phyloP scores from a whole-genome alignment of 208 protist genomes.

The Leishmania braziliensis region DNA sequence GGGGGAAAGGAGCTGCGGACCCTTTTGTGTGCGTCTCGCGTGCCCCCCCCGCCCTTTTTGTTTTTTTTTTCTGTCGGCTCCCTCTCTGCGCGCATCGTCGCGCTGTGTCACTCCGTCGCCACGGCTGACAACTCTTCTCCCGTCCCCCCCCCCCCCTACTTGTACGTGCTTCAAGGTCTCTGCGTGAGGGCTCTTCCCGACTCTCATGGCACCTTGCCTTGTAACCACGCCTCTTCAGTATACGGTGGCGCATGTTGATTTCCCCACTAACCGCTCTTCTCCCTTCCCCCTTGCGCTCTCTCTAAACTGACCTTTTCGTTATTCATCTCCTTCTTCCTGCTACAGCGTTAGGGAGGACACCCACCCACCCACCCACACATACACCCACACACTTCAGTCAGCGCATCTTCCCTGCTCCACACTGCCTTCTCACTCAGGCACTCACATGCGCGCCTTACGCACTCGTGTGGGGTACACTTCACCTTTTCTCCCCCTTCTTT shows the following conservation, averaged over 20 bases:
- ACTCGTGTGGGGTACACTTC: neutral
- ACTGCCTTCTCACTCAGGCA: neutral
- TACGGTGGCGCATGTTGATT: neutral
- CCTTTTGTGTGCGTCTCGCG: neutral
- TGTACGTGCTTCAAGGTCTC: neutral
- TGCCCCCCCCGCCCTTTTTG: neutral
- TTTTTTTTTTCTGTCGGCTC: neutral
- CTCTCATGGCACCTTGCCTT: neutral
- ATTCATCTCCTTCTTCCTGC: neutral
- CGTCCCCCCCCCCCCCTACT: neutral
- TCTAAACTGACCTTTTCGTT: neutral
- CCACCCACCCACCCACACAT: no score
- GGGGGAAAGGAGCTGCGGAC: no score
- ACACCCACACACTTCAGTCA: neutral
- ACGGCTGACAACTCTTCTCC: neutral
- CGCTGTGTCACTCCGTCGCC: neutral
- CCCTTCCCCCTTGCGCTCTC: no score
- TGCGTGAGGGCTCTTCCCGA: neutral
- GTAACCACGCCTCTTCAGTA: neutral
- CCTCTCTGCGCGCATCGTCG: neutral
- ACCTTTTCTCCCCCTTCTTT: neutral
- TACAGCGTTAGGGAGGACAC: neutral
- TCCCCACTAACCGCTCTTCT: neutral
- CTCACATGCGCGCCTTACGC: neutral
- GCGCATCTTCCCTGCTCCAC: neutral